These are phyloP conservation scores for Mycena amicta DNA, from an alignment of 768 basidiomycete species.

Conservation along the genomic window DNA sequence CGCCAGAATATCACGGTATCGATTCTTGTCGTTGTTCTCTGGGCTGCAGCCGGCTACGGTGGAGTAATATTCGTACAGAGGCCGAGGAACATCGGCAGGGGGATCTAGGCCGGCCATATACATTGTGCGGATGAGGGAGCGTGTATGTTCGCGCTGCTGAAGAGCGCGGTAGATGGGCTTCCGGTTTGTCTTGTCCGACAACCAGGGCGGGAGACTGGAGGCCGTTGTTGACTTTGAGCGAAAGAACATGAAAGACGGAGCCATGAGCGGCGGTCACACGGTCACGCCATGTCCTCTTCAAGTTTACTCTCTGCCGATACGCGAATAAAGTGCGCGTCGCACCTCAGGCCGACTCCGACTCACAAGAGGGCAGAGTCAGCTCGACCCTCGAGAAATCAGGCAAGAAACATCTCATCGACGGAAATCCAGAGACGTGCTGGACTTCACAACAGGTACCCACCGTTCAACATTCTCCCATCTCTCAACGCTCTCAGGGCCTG, in stretches of 20 bases:
- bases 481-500: constrained; percentile 54
- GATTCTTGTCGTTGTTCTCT: constrained; percentile 54
- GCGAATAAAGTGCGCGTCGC: constrained; percentile 50
- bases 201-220: constrained; percentile 4
- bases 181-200: constrained; percentile 1
- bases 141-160: constrained; percentile 15
- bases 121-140: constrained; percentile 32
- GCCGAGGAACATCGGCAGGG: constrained; percentile 21
- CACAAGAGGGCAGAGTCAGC: constrained; percentile 59
- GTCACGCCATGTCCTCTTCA: constrained; percentile 31
- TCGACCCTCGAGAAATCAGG: constrained; percentile 76
- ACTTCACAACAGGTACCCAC: constrained; percentile 69
- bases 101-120: constrained; percentile 24
- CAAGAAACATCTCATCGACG: constrained; percentile 71
- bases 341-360: constrained; percentile 7
- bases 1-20: constrained; percentile 73
- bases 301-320: constrained; percentile 49
- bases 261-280: constrained; percentile 25
- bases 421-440: constrained; percentile 82
- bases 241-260: constrained; percentile 5
- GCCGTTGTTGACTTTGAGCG: not conserved
- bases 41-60: constrained; percentile 49
- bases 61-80: constrained; percentile 52
- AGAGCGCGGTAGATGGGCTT: constrained; percentile 3
- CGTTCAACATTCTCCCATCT: constrained; percentile 5